These are phyloP conservation scores for Colletotrichum sp. DNA, from an alignment of 2,329 filamentous ascomycete species.

Conservation along the genomic window DNA sequence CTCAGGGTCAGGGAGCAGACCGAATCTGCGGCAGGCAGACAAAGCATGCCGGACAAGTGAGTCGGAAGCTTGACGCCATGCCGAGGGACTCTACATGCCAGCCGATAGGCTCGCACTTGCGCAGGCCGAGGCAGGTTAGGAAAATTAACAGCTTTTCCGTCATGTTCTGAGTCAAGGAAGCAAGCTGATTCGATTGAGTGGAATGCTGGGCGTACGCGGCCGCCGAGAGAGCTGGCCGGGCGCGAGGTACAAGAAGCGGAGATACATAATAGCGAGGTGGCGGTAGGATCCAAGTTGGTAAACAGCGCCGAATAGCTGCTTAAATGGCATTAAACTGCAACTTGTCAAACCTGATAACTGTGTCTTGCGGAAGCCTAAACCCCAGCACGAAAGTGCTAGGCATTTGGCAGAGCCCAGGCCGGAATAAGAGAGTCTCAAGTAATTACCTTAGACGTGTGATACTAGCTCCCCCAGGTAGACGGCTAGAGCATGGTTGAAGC, in stretches of 20 bases:
- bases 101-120: neutral
- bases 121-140: neutral
- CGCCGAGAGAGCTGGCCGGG: neutral
- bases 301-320: neutral
- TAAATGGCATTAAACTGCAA: neutral
- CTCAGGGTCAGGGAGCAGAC: neutral
- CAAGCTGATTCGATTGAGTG: neutral
- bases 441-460: neutral
- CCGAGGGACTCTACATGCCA: neutral
- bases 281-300: neutral
- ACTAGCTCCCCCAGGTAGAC: rapidly evolving
- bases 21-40: neutral
- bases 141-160: neutral
- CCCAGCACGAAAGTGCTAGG: neutral
- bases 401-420: rapidly evolving
- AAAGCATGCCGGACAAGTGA: neutral
- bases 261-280: neutral
- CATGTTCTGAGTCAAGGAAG: neutral
- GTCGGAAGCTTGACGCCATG: neutral
- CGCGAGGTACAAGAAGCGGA: neutral
- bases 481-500: neutral
- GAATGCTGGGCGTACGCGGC: neutral
- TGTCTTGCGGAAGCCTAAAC: neutral
- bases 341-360: neutral
- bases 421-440: neutral